Conservation (phyloP, 352 stramenopile genomes). For the Globisporangium okanoganense region DNA sequence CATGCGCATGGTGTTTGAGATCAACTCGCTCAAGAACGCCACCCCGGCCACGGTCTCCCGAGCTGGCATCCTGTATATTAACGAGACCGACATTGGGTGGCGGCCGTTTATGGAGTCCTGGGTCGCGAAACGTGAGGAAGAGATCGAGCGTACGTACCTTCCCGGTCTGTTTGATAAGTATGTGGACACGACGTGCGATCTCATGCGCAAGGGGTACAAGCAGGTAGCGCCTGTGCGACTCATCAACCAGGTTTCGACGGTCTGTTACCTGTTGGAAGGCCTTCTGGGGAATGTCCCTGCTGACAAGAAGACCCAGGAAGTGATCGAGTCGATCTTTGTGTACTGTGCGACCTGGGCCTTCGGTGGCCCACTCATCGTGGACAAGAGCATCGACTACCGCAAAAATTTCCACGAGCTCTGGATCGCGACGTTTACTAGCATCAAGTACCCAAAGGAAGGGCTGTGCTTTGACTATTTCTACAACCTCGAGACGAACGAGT, state of each 20-base stretch:
- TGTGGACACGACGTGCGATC: slow-evolving; percentile 91
- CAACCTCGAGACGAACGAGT: slow-evolving; percentile 90
- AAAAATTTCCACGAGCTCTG: slow-evolving; percentile 89
- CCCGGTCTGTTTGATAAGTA: slow-evolving; percentile 96
- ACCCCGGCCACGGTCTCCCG: slow-evolving; percentile 84
- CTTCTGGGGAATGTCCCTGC: slow-evolving; percentile 78
- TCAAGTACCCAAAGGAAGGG: slow-evolving; percentile 95
- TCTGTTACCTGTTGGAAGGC: slow-evolving; percentile 95
- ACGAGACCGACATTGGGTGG: slow-evolving; percentile 92
- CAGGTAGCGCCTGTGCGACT: slow-evolving; percentile 92
- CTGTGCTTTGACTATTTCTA: slow-evolving; percentile 98
- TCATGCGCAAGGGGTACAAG: slow-evolving; percentile 95
- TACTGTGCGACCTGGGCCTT: slow-evolving; percentile 97
- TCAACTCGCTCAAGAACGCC: slow-evolving; percentile 88
- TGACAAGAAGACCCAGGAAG: slow-evolving; percentile 90
- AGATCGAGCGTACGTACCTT: slow-evolving; percentile 90
- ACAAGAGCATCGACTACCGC: slow-evolving; percentile 89
- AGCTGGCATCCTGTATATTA: slow-evolving; percentile 88
- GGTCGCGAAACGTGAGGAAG: slow-evolving; percentile 89
- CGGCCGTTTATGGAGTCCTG: slow-evolving; percentile 96
- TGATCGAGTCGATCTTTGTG: slow-evolving; percentile 96
- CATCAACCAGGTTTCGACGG: slow-evolving; percentile 95
- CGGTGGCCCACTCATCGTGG: slow-evolving; percentile 92
- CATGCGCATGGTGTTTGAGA: slow-evolving; percentile 91
- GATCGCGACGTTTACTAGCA: slow-evolving; percentile 69